These are phyloP conservation scores for Taphrina flavorubra DNA, from an alignment of 1,139 yeast species.

Conservation along the genomic window DNA sequence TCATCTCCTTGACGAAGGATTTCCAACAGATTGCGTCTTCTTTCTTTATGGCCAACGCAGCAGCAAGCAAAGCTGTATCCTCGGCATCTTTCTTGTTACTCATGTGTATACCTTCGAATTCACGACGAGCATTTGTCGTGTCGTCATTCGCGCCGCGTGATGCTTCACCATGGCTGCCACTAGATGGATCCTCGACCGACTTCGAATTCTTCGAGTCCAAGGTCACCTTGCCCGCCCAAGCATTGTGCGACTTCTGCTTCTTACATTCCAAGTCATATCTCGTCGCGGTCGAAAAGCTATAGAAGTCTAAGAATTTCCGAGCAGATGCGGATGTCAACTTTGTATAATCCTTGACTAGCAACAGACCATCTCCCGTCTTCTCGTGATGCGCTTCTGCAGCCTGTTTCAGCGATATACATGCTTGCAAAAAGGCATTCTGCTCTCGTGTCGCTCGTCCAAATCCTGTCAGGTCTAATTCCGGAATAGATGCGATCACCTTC, in stretches of 20 bases:
- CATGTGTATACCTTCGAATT: slow-evolving; percentile 23
- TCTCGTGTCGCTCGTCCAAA: slow-evolving; percentile 27
- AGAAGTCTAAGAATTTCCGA: slow-evolving; percentile 43
- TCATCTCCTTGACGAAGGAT: slow-evolving; percentile 42
- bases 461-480: slow-evolving; percentile 25
- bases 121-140: background rate
- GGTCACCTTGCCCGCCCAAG: background rate
- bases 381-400: slow-evolving; percentile 42
- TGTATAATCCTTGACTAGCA: slow-evolving; percentile 40
- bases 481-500: slow-evolving; percentile 15
- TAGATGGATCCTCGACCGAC: background rate
- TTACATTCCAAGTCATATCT: background rate
- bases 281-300: slow-evolving; percentile 23
- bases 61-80: slow-evolving; percentile 43
- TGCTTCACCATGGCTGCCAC: background rate
- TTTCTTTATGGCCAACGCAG: slow-evolving; percentile 44
- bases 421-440: slow-evolving; percentile 34
- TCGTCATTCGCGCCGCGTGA: background rate
- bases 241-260: background rate
- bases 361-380: slow-evolving; percentile 33
- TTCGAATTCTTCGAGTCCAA: background rate
- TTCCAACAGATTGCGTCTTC: slow-evolving; percentile 43
- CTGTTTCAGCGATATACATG: slow-evolving; percentile 41
- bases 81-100: slow-evolving; percentile 26
- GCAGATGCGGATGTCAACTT: slow-evolving; percentile 44